Evolutionary conservation across 2,329 filamentous ascomycete species (phyloP).

Genomic region (Diplodia intermedia): DNA sequence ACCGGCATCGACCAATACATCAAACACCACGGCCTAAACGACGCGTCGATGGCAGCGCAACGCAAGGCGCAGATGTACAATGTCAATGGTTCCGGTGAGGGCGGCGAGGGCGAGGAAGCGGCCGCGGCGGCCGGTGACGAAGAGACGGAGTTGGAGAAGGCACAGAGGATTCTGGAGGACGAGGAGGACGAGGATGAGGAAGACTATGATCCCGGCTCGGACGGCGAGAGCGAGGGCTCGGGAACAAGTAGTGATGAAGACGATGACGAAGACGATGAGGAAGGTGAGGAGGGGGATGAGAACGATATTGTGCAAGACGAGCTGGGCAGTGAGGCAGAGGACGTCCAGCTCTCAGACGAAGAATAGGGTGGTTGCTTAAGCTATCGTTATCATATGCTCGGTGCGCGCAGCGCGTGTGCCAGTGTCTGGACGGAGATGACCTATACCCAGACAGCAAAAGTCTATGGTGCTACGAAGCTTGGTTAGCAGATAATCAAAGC

Average conservation of each 20-base stretch:
- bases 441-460: slow-evolving; percentile 20
- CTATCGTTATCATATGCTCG: too few relatives aligned
- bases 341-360: slow-evolving; percentile 29
- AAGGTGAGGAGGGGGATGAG: slow-evolving; percentile 45
- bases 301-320: slow-evolving; percentile 33
- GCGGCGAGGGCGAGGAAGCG: slow-evolving; percentile 34
- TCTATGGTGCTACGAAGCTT: not conserved
- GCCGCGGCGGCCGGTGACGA: slow-evolving; percentile 41
- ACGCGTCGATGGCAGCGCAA: slow-evolving; percentile 67
- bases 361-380: not conserved
- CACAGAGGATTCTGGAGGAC: slow-evolving; percentile 45
- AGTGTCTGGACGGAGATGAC: not conserved
- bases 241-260: slow-evolving; percentile 47
- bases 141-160: slow-evolving; percentile 50
- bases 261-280: slow-evolving; percentile 36
- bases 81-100: slow-evolving; percentile 50
- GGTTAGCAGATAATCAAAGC: not conserved
- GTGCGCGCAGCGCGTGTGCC: not conserved
- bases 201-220: slow-evolving; percentile 52
- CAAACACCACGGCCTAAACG: slow-evolving; percentile 66
- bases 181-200: slow-evolving; percentile 50
- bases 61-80: slow-evolving; percentile 67
- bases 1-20: slow-evolving; percentile 68
- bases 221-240: slow-evolving; percentile 51
- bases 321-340: slow-evolving; percentile 33